phyloP scores from a whole-genome alignment of 2,329 filamentous ascomycete species.

The Septoria petroselini region DNA sequence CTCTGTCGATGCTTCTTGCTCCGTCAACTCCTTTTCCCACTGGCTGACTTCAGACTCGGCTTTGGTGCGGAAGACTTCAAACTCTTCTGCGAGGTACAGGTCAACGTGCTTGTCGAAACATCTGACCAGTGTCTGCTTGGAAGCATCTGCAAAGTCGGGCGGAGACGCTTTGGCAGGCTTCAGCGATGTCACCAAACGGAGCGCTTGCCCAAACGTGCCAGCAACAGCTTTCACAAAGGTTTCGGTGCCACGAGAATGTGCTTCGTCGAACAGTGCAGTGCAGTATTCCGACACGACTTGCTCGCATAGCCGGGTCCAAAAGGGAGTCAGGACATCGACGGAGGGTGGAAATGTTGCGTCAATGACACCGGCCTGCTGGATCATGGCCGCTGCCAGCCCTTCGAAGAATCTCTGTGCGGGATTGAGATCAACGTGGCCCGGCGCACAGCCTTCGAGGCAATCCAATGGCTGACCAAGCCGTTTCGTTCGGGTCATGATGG shows the following conservation, averaged over 20 bases:
- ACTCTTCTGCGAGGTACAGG: conserved; percentile 84
- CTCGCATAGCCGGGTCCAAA: conserved; percentile 78
- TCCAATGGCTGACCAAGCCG: conserved; percentile 72
- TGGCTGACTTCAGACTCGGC: conserved; percentile 72
- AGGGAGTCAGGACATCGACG: conserved; percentile 67
- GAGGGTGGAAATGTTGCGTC: conserved; percentile 75
- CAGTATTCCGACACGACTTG: conserved; percentile 82
- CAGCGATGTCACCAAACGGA: conserved; percentile 72
- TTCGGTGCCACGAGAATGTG: conserved; percentile 70
- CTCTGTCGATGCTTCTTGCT: conserved; percentile 86
- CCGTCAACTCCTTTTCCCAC: conserved; percentile 90
- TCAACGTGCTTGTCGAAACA: conserved; percentile 94
- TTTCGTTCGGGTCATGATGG: conserved; percentile 71
- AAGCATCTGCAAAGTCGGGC: conserved; percentile 60
- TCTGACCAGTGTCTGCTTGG: conserved; percentile 64
- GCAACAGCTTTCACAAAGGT: conserved; percentile 83
- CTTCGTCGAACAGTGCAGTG: conserved; percentile 80
- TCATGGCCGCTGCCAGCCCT: conserved; percentile 68
- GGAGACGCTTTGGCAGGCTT: conserved; percentile 63
- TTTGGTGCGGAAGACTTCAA: conserved; percentile 75
- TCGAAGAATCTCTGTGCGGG: conserved; percentile 81
- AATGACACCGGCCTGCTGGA: conserved; percentile 78
- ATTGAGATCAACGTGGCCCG: conserved; percentile 70
- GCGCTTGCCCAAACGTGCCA: conserved; percentile 79
- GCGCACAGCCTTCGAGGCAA: conserved; percentile 67